phyloP scores from a whole-genome alignment of 78 protist species.

The Protostelium mycophagum region DNA sequence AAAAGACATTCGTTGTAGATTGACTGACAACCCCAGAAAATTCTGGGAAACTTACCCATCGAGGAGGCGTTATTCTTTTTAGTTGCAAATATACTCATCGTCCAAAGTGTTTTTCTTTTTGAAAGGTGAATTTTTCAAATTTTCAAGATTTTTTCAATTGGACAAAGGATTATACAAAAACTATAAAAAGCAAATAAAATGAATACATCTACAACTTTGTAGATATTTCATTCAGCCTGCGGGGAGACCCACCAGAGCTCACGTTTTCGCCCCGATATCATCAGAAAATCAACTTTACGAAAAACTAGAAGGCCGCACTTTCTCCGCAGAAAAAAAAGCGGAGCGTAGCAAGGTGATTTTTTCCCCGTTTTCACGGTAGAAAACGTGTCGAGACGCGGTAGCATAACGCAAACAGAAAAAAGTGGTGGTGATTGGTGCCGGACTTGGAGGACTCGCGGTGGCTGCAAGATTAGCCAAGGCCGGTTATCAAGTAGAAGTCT shows the following conservation, averaged over 20 bases:
- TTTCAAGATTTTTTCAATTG: too few relatives aligned
- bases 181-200: background rate
- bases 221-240: too few relatives aligned
- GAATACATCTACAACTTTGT: background rate
- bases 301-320: background rate
- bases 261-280: too few relatives aligned
- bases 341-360: background rate
- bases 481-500: slow-evolving; percentile 17
- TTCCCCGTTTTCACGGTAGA: background rate
- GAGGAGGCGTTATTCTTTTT: background rate
- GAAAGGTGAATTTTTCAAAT: background rate
- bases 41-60: background rate
- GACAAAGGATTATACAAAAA: too few relatives aligned
- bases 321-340: background rate
- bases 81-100: background rate
- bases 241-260: too few relatives aligned
- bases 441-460: slow-evolving; percentile 24
- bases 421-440: slow-evolving; percentile 30
- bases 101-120: background rate
- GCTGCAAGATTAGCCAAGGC: slow-evolving; percentile 18
- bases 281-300: too few relatives aligned
- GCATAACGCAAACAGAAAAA: slow-evolving; percentile 4
- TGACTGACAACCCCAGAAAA: background rate
- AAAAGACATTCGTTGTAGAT: background rate
- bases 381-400: too few relatives aligned